phyloP scores from a whole-genome alignment of 768 basidiomycete genomes.

The Leccinum fibrillosum region DNA sequence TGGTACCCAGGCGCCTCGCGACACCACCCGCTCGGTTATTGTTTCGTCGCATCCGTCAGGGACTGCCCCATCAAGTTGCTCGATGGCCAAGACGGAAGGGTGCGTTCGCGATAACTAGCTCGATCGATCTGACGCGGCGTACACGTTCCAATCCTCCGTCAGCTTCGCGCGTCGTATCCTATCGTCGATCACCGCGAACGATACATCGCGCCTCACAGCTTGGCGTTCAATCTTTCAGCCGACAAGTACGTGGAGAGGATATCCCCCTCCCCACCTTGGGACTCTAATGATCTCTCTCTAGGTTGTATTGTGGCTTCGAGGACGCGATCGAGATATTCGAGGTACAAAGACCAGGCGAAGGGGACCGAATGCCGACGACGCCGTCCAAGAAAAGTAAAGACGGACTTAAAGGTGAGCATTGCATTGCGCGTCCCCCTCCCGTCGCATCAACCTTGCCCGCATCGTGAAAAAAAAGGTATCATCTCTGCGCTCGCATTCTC shows the following conservation, averaged over 20 bases:
- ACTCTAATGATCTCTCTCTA: not conserved
- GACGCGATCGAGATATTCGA: conserved; percentile 87
- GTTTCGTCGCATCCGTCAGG: conserved; percentile 79
- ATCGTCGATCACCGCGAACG: conserved; percentile 95
- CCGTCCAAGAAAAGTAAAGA: conserved; percentile 76
- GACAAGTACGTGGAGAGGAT: conserved; percentile 48
- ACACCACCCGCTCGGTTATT: conserved; percentile 61
- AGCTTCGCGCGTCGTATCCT: conserved; percentile 89
- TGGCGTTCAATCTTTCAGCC: conserved; percentile 71
- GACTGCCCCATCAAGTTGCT: conserved; percentile 85
- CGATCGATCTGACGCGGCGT: not conserved
- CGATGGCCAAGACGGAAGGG: conserved; percentile 75
- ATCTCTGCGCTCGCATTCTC: conserved; percentile 82
- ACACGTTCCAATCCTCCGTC: too few relatives aligned
- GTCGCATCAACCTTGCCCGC: not conserved
- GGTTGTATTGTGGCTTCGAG: conserved; percentile 86
- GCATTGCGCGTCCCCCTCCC: not conserved
- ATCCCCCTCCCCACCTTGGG: not conserved
- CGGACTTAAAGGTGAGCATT: conserved; percentile 76
- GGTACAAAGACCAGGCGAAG: conserved; percentile 67
- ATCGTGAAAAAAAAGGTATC: conserved; percentile 53
- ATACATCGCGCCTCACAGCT: conserved; percentile 79
- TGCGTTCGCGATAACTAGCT: conserved; percentile 31
- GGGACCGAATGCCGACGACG: conserved; percentile 65
- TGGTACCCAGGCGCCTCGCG: conserved; percentile 84